Percentiles rank a stretch among this genome's conserved stretches.
These are phyloP conservation scores for Daedalea quercina DNA, from an alignment of 768 basidiomycete genomes.

Conservation along the genomic window DNA sequence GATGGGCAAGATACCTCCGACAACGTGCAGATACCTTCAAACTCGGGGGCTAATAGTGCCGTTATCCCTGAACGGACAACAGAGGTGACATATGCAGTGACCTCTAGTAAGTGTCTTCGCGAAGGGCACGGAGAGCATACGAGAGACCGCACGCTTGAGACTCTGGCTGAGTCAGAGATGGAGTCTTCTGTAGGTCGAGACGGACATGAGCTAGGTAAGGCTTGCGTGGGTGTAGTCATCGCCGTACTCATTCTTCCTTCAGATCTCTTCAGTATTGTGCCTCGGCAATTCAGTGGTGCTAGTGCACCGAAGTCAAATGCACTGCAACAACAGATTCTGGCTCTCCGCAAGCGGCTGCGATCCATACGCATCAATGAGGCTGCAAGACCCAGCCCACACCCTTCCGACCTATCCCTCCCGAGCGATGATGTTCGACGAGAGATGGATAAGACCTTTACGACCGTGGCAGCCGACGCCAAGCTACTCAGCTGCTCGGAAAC, in stretches of 20 bases:
- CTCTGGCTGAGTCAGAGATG: too few species aligned
- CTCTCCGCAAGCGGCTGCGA: constrained; percentile 52
- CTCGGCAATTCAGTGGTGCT: constrained; percentile 21
- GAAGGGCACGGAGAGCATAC: too few species aligned
- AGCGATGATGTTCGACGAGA: constrained; percentile 38
- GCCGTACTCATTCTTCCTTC: background rate
- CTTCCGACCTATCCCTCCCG: constrained; percentile 39
- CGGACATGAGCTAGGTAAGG: background rate
- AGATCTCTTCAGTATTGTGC: constrained; percentile 55
- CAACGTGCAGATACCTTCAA: background rate
- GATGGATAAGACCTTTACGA: constrained; percentile 40
- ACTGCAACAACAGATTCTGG: constrained; percentile 43
- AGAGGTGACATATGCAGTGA: too few species aligned
- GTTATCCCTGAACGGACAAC: background rate
- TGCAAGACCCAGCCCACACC: constrained; percentile 34
- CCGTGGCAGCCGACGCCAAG: constrained; percentile 39
- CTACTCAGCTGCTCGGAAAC: constrained; percentile 36
- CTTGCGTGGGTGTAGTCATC: background rate
- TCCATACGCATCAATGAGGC: constrained; percentile 53
- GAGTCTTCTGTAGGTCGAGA: background rate
- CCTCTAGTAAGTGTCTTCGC: too few species aligned
- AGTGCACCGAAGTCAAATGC: constrained; percentile 20
- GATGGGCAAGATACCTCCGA: constrained; percentile 1
- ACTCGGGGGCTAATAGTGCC: background rate
- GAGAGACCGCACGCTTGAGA: too few species aligned